phyloP scores from a whole-genome alignment of 2,329 filamentous ascomycete genomes.

The Clarireedia sp. region DNA sequence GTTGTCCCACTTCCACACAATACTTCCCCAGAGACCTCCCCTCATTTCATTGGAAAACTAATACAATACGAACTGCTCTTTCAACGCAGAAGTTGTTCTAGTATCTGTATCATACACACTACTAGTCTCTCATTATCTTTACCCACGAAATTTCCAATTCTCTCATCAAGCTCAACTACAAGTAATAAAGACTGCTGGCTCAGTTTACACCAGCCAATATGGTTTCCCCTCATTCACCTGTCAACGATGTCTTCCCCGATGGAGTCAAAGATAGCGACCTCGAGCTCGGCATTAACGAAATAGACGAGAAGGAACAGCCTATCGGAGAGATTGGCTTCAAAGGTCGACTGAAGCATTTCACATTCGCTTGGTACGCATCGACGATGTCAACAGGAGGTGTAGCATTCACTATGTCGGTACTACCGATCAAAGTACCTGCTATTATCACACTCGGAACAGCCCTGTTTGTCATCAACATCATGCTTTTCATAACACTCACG shows the following conservation, averaged over 20 bases:
- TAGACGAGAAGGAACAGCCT: neutral
- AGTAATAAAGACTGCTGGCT: constrained; percentile 6
- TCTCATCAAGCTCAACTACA: neutral
- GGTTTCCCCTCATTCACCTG: neutral
- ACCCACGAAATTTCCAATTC: neutral
- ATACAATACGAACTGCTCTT: neutral
- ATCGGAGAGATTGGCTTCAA: neutral
- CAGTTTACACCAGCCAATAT: constrained; percentile 6
- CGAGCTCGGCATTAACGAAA: neutral
- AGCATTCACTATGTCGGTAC: constrained; percentile 53
- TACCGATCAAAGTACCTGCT: constrained; percentile 47
- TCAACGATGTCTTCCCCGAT: neutral
- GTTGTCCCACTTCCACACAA: constrained; percentile 2
- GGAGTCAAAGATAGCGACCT: neutral
- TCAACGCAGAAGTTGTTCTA: neutral
- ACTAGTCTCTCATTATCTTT: neutral
- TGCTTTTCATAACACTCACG: constrained; percentile 53
- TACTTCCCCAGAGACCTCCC: constrained; percentile 1
- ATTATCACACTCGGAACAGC: constrained; percentile 56
- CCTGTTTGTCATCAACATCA: constrained; percentile 62
- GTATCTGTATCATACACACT: neutral
- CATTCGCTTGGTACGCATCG: constrained; percentile 1
- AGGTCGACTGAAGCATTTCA: constrained; percentile 9
- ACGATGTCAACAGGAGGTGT: constrained; percentile 66
- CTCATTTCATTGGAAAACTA: neutral